A percentile compares a stretch with the other conserved stretches of the same genome.
Evolutionary conservation across 2,329 filamentous ascomycete genomes (phyloP).

Genomic region (Xylariales sp.): DNA sequence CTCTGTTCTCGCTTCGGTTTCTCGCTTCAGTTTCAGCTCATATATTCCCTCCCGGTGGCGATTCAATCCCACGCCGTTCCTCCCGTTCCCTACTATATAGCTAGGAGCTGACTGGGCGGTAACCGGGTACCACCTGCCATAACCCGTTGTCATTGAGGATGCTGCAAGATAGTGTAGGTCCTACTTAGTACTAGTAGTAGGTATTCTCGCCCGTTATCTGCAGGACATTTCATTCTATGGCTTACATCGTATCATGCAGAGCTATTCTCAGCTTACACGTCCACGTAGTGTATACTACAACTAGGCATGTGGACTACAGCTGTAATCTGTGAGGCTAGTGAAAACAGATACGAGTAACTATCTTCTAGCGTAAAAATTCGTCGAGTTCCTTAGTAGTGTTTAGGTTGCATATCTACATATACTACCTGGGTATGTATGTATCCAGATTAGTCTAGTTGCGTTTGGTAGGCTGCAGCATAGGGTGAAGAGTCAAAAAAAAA

Average conservation of each 20-base stretch:
- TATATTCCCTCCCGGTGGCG: not conserved
- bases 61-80: constrained; percentile 12
- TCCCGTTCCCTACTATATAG: not conserved
- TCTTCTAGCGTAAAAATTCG: constrained; percentile 7
- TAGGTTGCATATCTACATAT: too few species aligned
- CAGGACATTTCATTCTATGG: constrained; percentile 13
- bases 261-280: constrained; percentile 32
- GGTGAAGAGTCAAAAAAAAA: too few species aligned
- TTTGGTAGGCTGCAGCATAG: too few species aligned
- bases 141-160: not conserved
- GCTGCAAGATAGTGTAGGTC: not conserved
- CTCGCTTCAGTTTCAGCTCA: constrained; percentile 31
- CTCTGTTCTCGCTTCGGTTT: constrained; percentile 27
- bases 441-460: too few species aligned
- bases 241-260: constrained; percentile 28
- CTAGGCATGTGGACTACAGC: not conserved
- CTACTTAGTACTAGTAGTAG: too few species aligned
- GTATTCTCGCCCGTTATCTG: constrained; percentile 18
- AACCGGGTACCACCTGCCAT: too few species aligned
- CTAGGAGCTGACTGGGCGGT: not conserved
- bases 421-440: too few species aligned
- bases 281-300: too few species aligned
- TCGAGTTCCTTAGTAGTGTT: too few species aligned
- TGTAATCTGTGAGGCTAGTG: constrained; percentile 10
- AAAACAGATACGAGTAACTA: constrained; percentile 37